Base-by-base conservation (phyloP, 306 rosid species). In the Corylus heterophylla region DNA sequence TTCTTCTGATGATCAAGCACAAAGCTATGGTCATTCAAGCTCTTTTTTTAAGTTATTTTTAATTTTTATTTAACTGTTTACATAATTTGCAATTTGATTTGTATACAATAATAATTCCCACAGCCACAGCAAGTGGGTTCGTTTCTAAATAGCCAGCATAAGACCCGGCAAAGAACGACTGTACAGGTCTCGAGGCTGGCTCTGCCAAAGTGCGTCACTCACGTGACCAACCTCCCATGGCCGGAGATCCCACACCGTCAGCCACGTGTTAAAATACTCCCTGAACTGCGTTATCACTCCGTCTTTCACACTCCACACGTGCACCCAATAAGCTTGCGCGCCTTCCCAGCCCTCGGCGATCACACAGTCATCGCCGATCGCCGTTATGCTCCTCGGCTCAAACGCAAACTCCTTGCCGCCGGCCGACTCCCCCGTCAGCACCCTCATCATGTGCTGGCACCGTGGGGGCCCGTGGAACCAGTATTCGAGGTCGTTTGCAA, bases 401-500 rank as follows among this genome's bases (percentile, higher is more conserved):
- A 94, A 92, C 77, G 73, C 62, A 85, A 94, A 94, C 49, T 79
- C 93, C 1, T 76, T 81, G 83, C 71, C 76, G 3, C 82, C 61
- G 44, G 44, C 44, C 13, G 79, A 78, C 69, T 88, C 94, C 4
- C 97, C 98, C 0, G 98, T 94, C 7, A 94, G 93, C 76, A 89
- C 83, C 77, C 74, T 82, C 98, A 91, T 94, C 98, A 94, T 94
- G 90, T 94, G 97, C 54, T 94, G 92, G 84, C 97, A 86, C 45
- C 83, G 71, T 4, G 95, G 98, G 4, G 98, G 98, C 1, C 98
- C 98, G 55, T 94, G 98, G 90, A 94, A 94, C 97, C 98, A 94
- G 90, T 90, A 94, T 63, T 91, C 98, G 3, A 94, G 89, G 75
- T 92, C 98, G 59, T 83, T 77, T 11, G 95, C 93, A 39, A 92